phyloP scores from a whole-genome alignment of 371 early-diverging fungal genomes.

The Zopfochytrium polystomum region DNA sequence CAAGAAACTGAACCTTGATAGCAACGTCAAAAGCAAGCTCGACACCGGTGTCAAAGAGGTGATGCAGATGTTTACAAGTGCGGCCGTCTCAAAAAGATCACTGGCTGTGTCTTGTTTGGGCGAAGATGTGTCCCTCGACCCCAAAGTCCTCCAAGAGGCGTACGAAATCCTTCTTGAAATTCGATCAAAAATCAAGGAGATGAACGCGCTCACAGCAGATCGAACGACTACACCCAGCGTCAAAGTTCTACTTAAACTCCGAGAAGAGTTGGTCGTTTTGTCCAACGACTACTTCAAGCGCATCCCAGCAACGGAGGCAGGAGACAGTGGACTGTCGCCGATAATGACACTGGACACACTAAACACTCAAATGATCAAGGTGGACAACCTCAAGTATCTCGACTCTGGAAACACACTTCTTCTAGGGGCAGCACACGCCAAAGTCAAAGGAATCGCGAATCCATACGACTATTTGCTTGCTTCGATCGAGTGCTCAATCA shows the following conservation, averaged over 20 bases:
- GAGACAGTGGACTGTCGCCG: conserved; percentile 27
- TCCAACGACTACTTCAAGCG: conserved; percentile 44
- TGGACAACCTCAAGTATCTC: conserved; percentile 41
- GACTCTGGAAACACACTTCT: conserved; percentile 51
- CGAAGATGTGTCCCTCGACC: conserved; percentile 26
- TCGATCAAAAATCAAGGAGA: conserved; percentile 23
- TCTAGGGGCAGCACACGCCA: conserved; percentile 51
- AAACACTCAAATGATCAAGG: conserved; percentile 31
- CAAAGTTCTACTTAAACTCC: conserved; percentile 24
- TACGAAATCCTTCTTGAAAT: conserved; percentile 39
- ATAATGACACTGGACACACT: conserved; percentile 22
- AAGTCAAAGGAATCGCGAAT: conserved; percentile 22
- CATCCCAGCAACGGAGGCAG: conserved; percentile 34
- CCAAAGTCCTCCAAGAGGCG: conserved; percentile 40
- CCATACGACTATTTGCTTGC: conserved; percentile 56
- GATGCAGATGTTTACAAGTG: conserved; percentile 50
- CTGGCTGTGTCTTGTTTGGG: conserved; percentile 18
- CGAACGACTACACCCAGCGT: conserved; percentile 22
- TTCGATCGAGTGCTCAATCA: conserved; percentile 43
- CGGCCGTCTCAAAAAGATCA: conserved; percentile 15
- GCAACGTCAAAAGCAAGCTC: not conserved
- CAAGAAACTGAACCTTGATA: no score
- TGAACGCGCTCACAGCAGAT: conserved; percentile 20
- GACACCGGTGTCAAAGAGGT: not conserved
- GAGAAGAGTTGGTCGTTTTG: conserved; percentile 33